A percentile compares a stretch with the other conserved stretches of the same genome.
Conservation (phyloP, 2,329 filamentous ascomycete species). For the Colletotrichum higginsianum region DNA sequence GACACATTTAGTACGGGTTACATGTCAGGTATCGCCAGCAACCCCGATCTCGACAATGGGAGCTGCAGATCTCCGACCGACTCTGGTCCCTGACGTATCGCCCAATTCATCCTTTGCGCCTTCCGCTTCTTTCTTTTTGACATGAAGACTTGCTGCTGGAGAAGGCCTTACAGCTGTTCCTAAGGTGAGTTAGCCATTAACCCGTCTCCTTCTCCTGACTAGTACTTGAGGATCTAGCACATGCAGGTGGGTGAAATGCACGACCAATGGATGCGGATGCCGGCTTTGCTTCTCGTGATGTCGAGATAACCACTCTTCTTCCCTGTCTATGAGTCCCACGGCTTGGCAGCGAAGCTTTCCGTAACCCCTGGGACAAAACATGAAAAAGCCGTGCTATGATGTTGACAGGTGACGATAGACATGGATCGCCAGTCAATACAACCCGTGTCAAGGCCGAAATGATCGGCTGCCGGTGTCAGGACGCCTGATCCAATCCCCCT, state of each 20-base stretch:
- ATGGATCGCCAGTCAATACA: slow-evolving; percentile 26
- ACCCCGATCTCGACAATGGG: slow-evolving; percentile 31
- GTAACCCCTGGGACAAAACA: slow-evolving; percentile 1
- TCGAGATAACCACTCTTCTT: slow-evolving; percentile 27
- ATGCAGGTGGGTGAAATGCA: slow-evolving; percentile 26
- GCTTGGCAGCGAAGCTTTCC: slow-evolving; percentile 23
- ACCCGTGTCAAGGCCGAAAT: slow-evolving; percentile 31
- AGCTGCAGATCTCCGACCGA: slow-evolving; percentile 28
- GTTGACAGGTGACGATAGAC: slow-evolving; percentile 27
- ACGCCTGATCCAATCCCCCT: slow-evolving; percentile 13
- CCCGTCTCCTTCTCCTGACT: not conserved
- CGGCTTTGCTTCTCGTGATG: slow-evolving; percentile 19
- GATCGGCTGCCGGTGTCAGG: slow-evolving; percentile 38
- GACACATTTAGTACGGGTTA: not conserved
- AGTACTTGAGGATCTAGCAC: slow-evolving; percentile 9
- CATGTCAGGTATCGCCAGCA: slow-evolving; percentile 1
- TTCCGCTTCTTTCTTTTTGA: not conserved
- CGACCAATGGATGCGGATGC: not conserved
- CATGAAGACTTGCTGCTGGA: slow-evolving; percentile 2
- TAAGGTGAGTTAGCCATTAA: not conserved
- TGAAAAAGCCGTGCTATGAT: slow-evolving; percentile 10
- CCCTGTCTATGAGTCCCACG: slow-evolving; percentile 20
- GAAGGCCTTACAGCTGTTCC: slow-evolving; percentile 11
- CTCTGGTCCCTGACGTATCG: slow-evolving; percentile 8
- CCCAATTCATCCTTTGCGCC: not conserved